Conservation (phyloP, 129 eudicot genomes). For the Heracleum sosnowskyi region DNA sequence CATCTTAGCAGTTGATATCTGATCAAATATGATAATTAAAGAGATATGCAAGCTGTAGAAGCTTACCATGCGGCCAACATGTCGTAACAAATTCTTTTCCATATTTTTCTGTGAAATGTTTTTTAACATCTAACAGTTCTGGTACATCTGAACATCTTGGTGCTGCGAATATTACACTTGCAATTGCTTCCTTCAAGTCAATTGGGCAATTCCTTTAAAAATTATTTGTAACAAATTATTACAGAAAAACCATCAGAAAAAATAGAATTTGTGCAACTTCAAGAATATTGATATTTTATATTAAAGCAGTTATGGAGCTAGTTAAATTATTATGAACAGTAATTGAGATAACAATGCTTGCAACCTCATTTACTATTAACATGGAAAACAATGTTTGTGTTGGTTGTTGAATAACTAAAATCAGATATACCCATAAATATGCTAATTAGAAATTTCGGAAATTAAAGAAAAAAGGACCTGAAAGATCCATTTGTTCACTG, state of each 20-base stretch:
- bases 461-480: too few relatives aligned
- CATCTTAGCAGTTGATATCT: too few relatives aligned
- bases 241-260: background rate
- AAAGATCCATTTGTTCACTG: too few relatives aligned
- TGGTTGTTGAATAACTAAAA: too few relatives aligned
- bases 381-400: too few relatives aligned
- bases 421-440: too few relatives aligned
- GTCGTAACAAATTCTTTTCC: slow-evolving; percentile 76
- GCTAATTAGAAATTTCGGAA: too few relatives aligned
- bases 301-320: too few relatives aligned
- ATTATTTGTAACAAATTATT: background rate
- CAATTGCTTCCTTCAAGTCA: slow-evolving; percentile 83
- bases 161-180: slow-evolving; percentile 79
- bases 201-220: slow-evolving; percentile 67
- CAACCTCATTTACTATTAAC: too few relatives aligned
- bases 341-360: too few relatives aligned
- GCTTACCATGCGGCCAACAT: slow-evolving; percentile 75
- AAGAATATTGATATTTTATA: background rate
- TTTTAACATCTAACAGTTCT: slow-evolving; percentile 65
- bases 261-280: background rate
- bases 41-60: background rate
- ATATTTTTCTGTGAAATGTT: slow-evolving; percentile 69
- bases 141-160: slow-evolving; percentile 81
- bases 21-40: too few relatives aligned
- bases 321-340: too few relatives aligned